These are phyloP conservation scores for Petunia axillaris DNA, from an alignment of 257 asterid genomes.

Conservation along the genomic window DNA sequence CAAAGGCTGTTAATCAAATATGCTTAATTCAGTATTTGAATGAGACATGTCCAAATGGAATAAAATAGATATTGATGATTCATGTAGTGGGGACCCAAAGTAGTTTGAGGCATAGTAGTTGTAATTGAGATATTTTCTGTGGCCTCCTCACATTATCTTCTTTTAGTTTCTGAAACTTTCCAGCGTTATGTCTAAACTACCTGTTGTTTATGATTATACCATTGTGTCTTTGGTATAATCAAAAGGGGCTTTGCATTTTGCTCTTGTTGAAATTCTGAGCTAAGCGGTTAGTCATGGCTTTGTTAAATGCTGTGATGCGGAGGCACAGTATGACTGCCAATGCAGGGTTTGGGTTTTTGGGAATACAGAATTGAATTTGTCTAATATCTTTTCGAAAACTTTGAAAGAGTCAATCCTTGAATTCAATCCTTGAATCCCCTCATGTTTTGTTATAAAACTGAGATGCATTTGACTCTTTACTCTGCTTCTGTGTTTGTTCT, in stretches of 20 bases:
- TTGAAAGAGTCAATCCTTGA: background rate
- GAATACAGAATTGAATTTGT: slow-evolving; percentile 14
- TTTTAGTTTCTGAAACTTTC: background rate
- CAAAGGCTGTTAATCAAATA: background rate
- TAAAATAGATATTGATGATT: background rate
- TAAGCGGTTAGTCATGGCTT: background rate
- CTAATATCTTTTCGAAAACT: background rate
- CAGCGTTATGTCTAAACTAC: background rate
- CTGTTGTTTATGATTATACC: background rate
- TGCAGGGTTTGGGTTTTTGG: background rate
- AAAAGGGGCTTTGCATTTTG: background rate
- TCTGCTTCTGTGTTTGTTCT: background rate
- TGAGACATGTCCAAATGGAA: slow-evolving; percentile 7
- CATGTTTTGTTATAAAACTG: background rate
- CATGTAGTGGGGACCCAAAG: background rate
- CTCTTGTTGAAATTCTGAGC: background rate
- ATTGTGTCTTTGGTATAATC: background rate
- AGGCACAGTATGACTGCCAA: background rate
- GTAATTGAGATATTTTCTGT: background rate
- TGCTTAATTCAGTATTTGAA: background rate
- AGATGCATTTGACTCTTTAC: background rate
- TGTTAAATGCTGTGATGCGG: background rate
- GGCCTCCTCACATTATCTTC: background rate
- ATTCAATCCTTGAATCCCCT: background rate
- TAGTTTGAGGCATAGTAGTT: background rate